phyloP scores from a whole-genome alignment of 306 rosid species.

The Acacia acuminata region DNA sequence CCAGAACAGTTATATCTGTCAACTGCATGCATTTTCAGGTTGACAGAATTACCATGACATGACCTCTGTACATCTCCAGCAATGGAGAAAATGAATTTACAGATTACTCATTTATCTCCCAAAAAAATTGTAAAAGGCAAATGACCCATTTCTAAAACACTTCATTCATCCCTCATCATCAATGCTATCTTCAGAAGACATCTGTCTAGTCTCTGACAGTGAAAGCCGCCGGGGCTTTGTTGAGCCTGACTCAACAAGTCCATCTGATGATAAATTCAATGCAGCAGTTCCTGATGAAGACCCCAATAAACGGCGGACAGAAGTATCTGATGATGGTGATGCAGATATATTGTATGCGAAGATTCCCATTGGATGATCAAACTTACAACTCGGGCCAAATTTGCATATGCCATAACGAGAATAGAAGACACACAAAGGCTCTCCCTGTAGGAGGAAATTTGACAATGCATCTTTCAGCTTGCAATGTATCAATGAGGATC shows the following conservation, averaged over 20 bases:
- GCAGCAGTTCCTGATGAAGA: constrained; percentile 76
- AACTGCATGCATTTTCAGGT: constrained; percentile 62
- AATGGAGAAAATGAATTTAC: constrained; percentile 78
- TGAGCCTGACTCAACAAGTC: constrained; percentile 75
- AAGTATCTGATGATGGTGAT: constrained; percentile 63
- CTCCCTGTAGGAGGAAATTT: constrained; percentile 64
- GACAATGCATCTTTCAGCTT: constrained; percentile 32
- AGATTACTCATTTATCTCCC: constrained; percentile 66
- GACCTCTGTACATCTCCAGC: constrained; percentile 81
- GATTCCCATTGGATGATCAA: constrained; percentile 95
- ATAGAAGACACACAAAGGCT: constrained; percentile 91
- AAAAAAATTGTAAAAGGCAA: constrained; percentile 58
- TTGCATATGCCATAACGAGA: constrained; percentile 98
- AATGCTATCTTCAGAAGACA: constrained; percentile 72
- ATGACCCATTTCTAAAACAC: constrained; percentile 50
- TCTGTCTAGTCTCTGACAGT: constrained; percentile 76
- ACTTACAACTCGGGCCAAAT: constrained; percentile 99
- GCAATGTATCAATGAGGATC: constrained; percentile 21
- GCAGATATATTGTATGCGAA: constrained; percentile 69
- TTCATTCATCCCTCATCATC: constrained; percentile 70
- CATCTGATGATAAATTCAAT: constrained; percentile 80
- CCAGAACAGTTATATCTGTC: constrained; percentile 58
- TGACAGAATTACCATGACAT: constrained; percentile 58
- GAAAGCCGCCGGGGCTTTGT: constrained; percentile 75
- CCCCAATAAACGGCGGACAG: constrained; percentile 71